Evolutionary conservation across 306 rosid species (phyloP), one percentile per base, ranked within the genome.

Genomic region (Inga leiocalycina): DNA sequence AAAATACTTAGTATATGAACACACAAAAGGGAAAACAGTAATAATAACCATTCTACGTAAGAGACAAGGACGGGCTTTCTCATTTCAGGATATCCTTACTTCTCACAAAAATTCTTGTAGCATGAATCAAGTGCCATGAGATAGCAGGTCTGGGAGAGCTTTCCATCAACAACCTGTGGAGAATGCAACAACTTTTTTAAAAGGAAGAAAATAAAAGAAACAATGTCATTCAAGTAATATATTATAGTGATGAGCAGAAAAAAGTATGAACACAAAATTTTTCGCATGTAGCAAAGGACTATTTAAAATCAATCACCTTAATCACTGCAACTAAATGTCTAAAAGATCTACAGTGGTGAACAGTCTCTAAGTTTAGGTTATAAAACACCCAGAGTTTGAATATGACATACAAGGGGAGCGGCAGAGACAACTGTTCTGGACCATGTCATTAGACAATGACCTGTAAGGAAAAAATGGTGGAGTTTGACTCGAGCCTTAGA

Each of bases 41-140:
- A 41, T 13, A 17, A 41, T 10, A 57, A 22, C 3, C 51, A n/a
- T 43, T 54, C 32, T 30, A 57, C 30, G 49, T 32, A 35, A 19
- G 82, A 45, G 4, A 82, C 8, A 44, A 15, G 43, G n/a, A 54
- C 73, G 57, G 61, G 10, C 24, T 8, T 71, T 79, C 22, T 44
- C 30, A 39, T 48, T 76, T 41, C 37, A 22, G 48, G 51, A 34
- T 27, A 71, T 82, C 72, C 92, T 86, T 86, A 92, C 98, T 92
- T 92, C 78, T 89, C 88, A 80, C 93, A 92, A 15, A 84, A 79
- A 75, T 83, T 86, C 77, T 81, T 85, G 81, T 92, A 94, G 89
- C 97, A 91, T 56, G 91, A 91, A 84, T 94, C 98, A 66, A 94
- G 94, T 59, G 98, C 98, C 93, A 91, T 87, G 52, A 94, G 91